Base-by-base conservation (phyloP, 1,139 yeast species). In the Torulaspora pretoriensis region DNA sequence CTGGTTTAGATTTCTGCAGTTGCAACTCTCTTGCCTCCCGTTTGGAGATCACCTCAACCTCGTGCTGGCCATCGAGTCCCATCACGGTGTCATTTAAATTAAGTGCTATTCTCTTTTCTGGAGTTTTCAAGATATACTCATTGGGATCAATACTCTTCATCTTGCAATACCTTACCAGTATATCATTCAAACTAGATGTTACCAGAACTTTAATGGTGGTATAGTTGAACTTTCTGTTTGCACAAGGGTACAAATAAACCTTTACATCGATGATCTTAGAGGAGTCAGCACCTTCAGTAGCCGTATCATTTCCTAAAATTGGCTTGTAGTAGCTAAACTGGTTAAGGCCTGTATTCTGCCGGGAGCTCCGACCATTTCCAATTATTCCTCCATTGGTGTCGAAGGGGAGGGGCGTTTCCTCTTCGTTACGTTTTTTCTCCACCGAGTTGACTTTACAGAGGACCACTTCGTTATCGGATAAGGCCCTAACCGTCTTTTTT, bases 401-500 rank as follows among this genome's bases (percentile, higher is more conserved):
- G 75, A 49, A 65, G 0, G 85, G 80, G 22, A 80, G 64, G 1
- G 92, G 90, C 0, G 86, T 74, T 1, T 56, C 53, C 19, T 49
- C 61, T 59, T 65, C 71, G 55, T 72, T 70, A 29, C 61, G 36
- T n/a, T 63, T 34, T 57, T 69, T 69, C 2, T 60, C 61, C 19
- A 68, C 68, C 8, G 60, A 64, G 3, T 59, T 49, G 3, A 80
- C 79, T 48, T 61, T 66, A 48, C 83, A 75, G 7, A 84, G 57
- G 0, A 83, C 86, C 40, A 84, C 71, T 47, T 81, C 89, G 49
- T 73, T 78, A n/a, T 83, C 83, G 38, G 83, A 82, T 56, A 83
- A 80, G 0, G 85, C 74, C 2, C 75, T 66, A 28, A 83, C 67
- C 3, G 66, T 52, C 45, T 83, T 70, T 0, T 74, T 69, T 52